Percentiles rank a stretch among this genome's conserved stretches.
These are phyloP conservation scores for Crucihimalaya himalaica DNA, from an alignment of 345 rosid genomes.

Conservation along the genomic window DNA sequence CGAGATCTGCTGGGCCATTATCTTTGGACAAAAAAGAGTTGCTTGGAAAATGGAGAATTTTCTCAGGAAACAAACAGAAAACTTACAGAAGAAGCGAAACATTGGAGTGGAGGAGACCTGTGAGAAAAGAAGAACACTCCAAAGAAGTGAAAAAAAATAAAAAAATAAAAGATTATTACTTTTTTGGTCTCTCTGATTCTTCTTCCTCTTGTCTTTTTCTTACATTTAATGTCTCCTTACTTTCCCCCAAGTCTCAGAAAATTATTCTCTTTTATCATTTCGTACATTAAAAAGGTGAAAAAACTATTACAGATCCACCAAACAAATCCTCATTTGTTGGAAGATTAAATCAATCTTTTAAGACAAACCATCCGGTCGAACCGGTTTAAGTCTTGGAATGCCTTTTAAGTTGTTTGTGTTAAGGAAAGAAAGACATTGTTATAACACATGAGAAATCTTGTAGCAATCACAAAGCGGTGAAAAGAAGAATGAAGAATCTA, in stretches of 20 bases:
- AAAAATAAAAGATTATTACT: background rate
- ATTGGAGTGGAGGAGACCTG: conserved; percentile 15
- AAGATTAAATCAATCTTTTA: background rate
- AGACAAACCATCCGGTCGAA: conserved; percentile 23
- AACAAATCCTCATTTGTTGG: background rate
- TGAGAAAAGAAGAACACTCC: conserved; percentile 1
- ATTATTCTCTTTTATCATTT: conserved; percentile 12
- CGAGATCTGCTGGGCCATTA: conserved; percentile 57
- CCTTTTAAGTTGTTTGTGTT: background rate
- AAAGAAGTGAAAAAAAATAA: background rate
- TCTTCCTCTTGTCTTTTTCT: conserved; percentile 34
- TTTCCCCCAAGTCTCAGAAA: background rate
- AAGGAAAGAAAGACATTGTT: background rate
- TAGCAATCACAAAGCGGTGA: too few species aligned
- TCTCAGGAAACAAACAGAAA: conserved; percentile 19
- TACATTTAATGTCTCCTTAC: conserved; percentile 1
- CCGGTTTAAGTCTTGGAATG: background rate
- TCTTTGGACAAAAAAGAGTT: conserved; percentile 42
- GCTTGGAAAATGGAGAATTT: background rate
- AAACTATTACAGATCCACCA: background rate
- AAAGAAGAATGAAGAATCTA: too few species aligned
- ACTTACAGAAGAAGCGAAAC: conserved; percentile 32
- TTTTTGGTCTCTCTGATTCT: conserved; percentile 29
- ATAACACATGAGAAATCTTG: background rate
- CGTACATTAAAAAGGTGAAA: background rate